Evolutionary conservation across 306 rosid species (phyloP).

Genomic region (Cicer judaicum): DNA sequence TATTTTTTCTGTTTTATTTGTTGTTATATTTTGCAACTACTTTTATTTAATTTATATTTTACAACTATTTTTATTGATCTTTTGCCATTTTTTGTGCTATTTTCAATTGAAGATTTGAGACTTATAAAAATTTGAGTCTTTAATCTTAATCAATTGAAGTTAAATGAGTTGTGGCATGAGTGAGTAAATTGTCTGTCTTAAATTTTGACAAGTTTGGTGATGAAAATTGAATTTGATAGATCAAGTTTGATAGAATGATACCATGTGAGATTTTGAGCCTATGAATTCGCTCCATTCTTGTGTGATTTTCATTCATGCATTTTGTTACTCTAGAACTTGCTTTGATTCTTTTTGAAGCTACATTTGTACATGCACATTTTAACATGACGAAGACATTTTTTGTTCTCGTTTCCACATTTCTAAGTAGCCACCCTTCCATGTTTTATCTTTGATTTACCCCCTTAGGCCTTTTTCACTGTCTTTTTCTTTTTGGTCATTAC

Average conservation of each 20-base stretch:
- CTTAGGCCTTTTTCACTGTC: neutral
- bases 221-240: neutral
- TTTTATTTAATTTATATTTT: too few species aligned
- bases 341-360: conserved; percentile 1
- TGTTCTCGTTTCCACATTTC: neutral
- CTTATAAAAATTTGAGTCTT: neutral
- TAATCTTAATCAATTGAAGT: neutral
- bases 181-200: neutral
- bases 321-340: conserved; percentile 2
- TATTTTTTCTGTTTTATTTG: too few species aligned
- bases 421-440: neutral
- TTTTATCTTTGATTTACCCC: neutral
- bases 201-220: conserved; percentile 8
- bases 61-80: too few species aligned
- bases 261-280: too few species aligned
- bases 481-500: neutral
- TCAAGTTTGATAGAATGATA: neutral
- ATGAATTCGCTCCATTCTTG: neutral
- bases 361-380: neutral
- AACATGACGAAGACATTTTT: neutral
- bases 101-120: neutral
- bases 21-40: too few species aligned
- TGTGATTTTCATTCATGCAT: conserved; percentile 5
- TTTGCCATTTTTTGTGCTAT: too few species aligned
- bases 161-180: neutral